Evolutionary conservation across 495 filamentous ascomycete genomes (phyloP), one percentile per base, ranked within the genome.

Genomic region (Aspergillus bertholletiae): DNA sequence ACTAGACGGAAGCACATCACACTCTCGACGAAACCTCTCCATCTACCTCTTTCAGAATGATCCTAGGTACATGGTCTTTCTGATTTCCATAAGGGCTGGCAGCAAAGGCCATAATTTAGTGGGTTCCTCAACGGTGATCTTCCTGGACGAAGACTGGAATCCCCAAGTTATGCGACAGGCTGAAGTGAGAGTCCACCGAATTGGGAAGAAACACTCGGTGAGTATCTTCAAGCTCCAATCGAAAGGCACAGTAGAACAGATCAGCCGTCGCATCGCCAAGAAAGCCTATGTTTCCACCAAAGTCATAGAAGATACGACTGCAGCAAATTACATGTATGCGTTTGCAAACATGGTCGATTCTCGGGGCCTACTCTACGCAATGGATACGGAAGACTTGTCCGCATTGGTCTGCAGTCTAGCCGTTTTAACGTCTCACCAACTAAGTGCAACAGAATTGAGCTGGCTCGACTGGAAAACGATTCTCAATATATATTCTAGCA

Each of bases 81-180:
- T 88, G 2, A 78, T 88, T 41, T 85, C 84, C 0, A 87, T 82
- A 7, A 68, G 81, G 32, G 84, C 85, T 21, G 85, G 85, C 21
- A 84, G 85, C 0, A 68, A 88, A 17, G 85, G 85, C 5, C 75
- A 88, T 35, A 88, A 87, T 55, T 66, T 88, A 0, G 77, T 81
- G 3, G 71, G 77, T 28, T 82, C 84, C 0, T 81, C 76, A 5
- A 80, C 82, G 49, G 81, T 87, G 1, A 71, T 88, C 15, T 84
- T 88, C 58, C 63, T 87, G 3, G 85, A 88, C 37, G 76, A 82
- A 13, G 84, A 88, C 54, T 88, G 82, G 82, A 88, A 88, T 37
- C 85, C 85, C 0, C 84, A 86, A 55, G 71, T 83, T 9, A 83
- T 75, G 50, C 56, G 80, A 3, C 83, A 86, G 55, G 83, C 83